Evolutionary conservation across 768 basidiomycete genomes (phyloP).

Genomic region (Ramaria sp.): DNA sequence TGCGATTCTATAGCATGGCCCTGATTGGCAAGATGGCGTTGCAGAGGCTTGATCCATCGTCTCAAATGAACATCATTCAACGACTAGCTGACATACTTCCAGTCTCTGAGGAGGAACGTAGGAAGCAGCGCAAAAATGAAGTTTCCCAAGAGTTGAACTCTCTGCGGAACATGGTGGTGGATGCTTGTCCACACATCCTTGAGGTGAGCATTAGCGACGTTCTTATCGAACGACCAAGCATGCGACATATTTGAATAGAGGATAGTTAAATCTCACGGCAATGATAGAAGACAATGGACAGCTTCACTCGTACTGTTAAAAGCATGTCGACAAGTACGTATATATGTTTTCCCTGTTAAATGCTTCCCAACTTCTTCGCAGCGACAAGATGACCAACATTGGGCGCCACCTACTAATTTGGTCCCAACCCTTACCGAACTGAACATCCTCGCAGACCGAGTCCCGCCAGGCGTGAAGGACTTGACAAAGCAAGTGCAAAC

Average conservation of each 20-base stretch:
- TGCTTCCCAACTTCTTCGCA: slow-evolving; percentile 20
- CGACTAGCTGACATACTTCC: slow-evolving; percentile 34
- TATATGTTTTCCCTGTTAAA: not conserved
- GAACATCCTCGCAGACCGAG: not conserved
- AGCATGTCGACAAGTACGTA: slow-evolving; percentile 6
- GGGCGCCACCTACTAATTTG: slow-evolving; percentile 33
- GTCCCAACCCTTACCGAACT: slow-evolving; percentile 22
- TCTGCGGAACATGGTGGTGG: slow-evolving; percentile 36
- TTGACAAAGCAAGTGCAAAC: not conserved
- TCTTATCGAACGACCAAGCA: not conserved
- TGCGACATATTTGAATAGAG: not conserved
- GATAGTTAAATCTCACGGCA: slow-evolving; percentile 16
- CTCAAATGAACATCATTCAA: slow-evolving; percentile 35
- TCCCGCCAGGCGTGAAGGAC: not conserved
- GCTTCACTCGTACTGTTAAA: slow-evolving; percentile 27
- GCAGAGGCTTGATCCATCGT: slow-evolving; percentile 30
- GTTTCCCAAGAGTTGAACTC: slow-evolving; percentile 22
- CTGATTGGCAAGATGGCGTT: slow-evolving; percentile 36
- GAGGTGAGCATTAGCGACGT: slow-evolving; percentile 28
- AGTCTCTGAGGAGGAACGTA: slow-evolving; percentile 24
- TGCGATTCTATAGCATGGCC: slow-evolving; percentile 38
- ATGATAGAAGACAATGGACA: slow-evolving; percentile 21
- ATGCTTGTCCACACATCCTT: slow-evolving; percentile 37
- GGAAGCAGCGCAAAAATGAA: slow-evolving; percentile 16
- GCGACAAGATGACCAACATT: slow-evolving; percentile 32